Percentiles rank a stretch among this genome's conserved stretches.
Conservation (phyloP, 1,139 yeast genomes). For the Lodderomyces parapsilosis region DNA sequence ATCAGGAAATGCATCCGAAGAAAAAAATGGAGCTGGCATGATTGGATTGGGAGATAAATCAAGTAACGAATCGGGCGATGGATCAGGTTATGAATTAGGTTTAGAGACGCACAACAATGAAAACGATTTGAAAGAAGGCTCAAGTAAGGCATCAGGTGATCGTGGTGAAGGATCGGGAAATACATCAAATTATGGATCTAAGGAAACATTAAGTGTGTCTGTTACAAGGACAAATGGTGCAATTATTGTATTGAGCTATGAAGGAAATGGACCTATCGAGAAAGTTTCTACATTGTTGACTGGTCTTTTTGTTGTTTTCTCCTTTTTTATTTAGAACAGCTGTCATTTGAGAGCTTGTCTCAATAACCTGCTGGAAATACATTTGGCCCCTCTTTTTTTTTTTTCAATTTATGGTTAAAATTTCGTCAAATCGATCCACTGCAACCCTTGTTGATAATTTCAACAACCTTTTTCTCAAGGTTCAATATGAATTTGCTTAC, state of each 20-base stretch:
- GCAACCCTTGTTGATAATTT: no score
- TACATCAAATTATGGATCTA: not conserved
- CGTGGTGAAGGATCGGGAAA: not conserved
- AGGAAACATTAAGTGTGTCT: not conserved
- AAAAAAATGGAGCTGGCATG: not conserved
- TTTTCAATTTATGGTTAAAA: no score
- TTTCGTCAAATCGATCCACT: no score
- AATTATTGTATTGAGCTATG: not conserved
- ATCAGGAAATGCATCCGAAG: not conserved
- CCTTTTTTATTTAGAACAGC: not conserved
- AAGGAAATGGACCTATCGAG: conserved; percentile 1
- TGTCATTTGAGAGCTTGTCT: no score
- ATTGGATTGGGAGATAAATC: not conserved
- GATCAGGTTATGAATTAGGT: not conserved
- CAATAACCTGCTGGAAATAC: no score
- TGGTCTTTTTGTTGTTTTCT: not conserved
- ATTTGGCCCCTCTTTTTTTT: no score
- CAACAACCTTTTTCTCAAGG: no score
- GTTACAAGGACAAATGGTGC: not conserved
- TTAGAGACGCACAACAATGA: not conserved
- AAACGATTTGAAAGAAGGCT: not conserved
- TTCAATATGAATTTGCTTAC: no score
- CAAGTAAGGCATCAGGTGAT: not conserved
- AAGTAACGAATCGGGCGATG: not conserved
- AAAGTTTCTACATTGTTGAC: not conserved